phyloP scores from a whole-genome alignment of 257 asterid species.

The Solanum medicagineum region DNA sequence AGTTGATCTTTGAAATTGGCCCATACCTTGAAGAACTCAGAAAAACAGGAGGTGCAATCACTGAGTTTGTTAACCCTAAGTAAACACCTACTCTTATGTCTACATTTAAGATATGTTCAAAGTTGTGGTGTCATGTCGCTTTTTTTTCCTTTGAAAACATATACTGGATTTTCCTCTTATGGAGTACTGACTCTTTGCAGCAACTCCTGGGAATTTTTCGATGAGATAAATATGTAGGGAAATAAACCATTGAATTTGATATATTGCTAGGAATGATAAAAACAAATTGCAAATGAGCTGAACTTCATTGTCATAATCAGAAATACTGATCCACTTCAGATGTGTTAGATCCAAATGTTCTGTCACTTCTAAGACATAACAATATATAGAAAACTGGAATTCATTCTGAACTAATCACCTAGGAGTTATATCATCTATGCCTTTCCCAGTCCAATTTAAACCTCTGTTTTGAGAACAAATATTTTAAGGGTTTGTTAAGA shows the following conservation, averaged over 20 bases:
- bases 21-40: conserved; percentile 90
- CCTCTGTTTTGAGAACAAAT: not conserved
- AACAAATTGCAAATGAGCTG: not conserved
- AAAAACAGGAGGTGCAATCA: conserved; percentile 82
- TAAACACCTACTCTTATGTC: conserved; percentile 18
- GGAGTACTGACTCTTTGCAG: not conserved
- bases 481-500: not conserved
- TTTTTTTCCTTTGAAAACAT: not conserved
- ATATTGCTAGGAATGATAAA: not conserved
- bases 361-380: not conserved
- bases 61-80: conserved; percentile 98
- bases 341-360: not conserved
- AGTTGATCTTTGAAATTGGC: conserved; percentile 84
- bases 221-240: not conserved
- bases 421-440: not conserved
- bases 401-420: not conserved
- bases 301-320: not conserved
- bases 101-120: not conserved
- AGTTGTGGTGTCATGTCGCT: not conserved
- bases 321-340: not conserved
- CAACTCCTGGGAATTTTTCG: not conserved
- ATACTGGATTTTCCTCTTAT: not conserved
- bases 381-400: not conserved
- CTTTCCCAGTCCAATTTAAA: not conserved
- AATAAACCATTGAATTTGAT: not conserved